These are phyloP conservation scores for Pelargonium exstipulatum DNA, from an alignment of 441 rosid species.

Conservation along the genomic window DNA sequence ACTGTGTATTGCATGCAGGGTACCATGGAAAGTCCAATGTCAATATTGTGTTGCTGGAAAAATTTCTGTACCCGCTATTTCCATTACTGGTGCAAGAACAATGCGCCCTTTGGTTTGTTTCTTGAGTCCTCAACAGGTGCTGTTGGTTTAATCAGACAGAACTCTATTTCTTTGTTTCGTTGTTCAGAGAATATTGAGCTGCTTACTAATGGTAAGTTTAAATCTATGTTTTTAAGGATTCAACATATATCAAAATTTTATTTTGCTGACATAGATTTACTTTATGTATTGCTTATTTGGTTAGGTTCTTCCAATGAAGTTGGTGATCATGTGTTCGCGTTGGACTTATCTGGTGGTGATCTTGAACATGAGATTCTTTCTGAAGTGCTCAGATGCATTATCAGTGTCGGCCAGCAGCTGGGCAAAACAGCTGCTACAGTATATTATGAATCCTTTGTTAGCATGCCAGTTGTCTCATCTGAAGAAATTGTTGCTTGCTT, in stretches of 20 bases:
- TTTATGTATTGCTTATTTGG: conserved; percentile 22
- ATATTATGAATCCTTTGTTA: conserved; percentile 71
- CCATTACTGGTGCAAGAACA: conserved; percentile 79
- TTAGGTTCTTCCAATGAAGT: conserved; percentile 58
- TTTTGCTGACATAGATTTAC: not conserved
- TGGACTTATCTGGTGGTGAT: conserved; percentile 39
- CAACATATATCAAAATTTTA: not conserved
- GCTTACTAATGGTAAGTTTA: conserved; percentile 58
- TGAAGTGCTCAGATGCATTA: conserved; percentile 60
- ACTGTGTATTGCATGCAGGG: conserved; percentile 41
- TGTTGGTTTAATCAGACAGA: conserved; percentile 77
- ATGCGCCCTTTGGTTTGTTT: conserved; percentile 63
- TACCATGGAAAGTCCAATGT: conserved; percentile 43
- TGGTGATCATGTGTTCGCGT: conserved; percentile 34
- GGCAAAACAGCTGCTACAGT: conserved; percentile 74
- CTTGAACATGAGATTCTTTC: conserved; percentile 56
- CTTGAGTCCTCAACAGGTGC: conserved; percentile 52
- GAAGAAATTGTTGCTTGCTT: conserved; percentile 75
- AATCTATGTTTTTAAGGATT: not conserved
- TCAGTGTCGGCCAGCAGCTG: conserved; percentile 64
- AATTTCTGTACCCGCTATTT: conserved; percentile 68
- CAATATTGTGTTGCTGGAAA: conserved; percentile 70
- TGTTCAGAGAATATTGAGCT: conserved; percentile 61
- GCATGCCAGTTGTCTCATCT: conserved; percentile 46
- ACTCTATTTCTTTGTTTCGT: conserved; percentile 73